These are phyloP conservation scores for Fusarium sp. DNA, from an alignment of 2,329 filamentous ascomycete genomes.

Conservation along the genomic window DNA sequence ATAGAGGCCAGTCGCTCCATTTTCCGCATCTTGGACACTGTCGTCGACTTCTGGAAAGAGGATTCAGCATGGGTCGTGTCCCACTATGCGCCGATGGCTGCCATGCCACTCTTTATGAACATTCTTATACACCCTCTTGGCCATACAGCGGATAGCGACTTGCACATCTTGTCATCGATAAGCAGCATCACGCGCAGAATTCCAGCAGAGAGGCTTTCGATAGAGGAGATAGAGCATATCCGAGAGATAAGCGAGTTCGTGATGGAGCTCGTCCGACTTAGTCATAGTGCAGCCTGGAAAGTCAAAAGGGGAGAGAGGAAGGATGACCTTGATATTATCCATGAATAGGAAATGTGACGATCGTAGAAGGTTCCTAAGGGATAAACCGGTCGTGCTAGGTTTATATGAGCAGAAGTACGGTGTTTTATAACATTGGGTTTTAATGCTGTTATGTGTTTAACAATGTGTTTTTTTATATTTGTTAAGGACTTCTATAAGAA, in stretches of 20 bases:
- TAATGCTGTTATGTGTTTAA: too few species aligned
- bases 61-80: conserved; percentile 32
- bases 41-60: conserved; percentile 33
- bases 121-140: conserved; percentile 36
- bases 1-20: conserved; percentile 34
- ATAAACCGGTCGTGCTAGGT: too few species aligned
- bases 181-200: conserved; percentile 32
- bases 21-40: conserved; percentile 28
- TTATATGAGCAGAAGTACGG: too few species aligned
- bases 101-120: conserved; percentile 35
- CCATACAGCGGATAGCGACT: conserved; percentile 21
- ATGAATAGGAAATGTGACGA: not conserved
- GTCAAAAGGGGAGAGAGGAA: conserved; percentile 29
- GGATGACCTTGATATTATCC: conserved; percentile 35
- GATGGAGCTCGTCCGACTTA: conserved; percentile 35
- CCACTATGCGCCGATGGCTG: conserved; percentile 32
- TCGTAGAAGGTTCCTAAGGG: too few species aligned
- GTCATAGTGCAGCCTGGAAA: conserved; percentile 36
- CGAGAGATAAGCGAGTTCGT: conserved; percentile 36
- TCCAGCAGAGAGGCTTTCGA: conserved; percentile 24
- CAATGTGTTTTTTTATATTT: too few species aligned
- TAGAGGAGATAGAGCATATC: conserved; percentile 36
- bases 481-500: too few species aligned
- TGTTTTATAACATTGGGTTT: too few species aligned
- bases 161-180: conserved; percentile 33